Conservation (phyloP, 108 stramenopile genomes). For the Pseudonitzschia pungens region DNA sequence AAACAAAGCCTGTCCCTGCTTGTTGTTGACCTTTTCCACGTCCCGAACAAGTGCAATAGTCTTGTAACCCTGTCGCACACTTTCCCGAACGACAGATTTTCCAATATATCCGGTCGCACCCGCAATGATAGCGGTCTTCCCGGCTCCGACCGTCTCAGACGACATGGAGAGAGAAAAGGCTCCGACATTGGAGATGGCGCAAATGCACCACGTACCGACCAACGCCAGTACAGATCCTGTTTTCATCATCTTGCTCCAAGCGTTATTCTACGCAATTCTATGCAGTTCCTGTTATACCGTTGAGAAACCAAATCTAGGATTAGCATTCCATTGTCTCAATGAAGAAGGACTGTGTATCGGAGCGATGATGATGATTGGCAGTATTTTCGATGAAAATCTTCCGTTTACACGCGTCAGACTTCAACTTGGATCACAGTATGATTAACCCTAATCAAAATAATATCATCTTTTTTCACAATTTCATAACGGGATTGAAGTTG, state of each 20-base stretch:
- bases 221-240: not conserved
- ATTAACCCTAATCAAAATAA: not conserved
- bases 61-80: slow-evolving; percentile 83
- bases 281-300: not conserved
- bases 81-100: slow-evolving; percentile 76
- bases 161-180: slow-evolving; percentile 10
- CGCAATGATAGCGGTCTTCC: slow-evolving; percentile 54
- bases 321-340: not conserved
- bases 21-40: slow-evolving; percentile 21
- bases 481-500: not conserved
- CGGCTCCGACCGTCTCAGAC: not conserved
- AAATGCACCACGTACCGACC: not conserved
- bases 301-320: not conserved
- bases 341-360: not conserved
- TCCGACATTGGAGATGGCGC: not conserved
- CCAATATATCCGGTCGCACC: slow-evolving; percentile 91
- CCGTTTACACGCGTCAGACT: slow-evolving; percentile 10
- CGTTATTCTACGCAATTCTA: not conserved
- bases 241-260: not conserved
- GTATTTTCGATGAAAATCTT: not conserved
- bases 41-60: slow-evolving; percentile 78
- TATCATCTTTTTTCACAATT: not conserved
- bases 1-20: slow-evolving; percentile 42
- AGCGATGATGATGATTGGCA: not conserved
- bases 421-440: not conserved